Percentiles rank a stretch among this genome's conserved stretches.
phyloP scores from a whole-genome alignment of 2,329 filamentous ascomycete species.

The Colletotrichum sp. region DNA sequence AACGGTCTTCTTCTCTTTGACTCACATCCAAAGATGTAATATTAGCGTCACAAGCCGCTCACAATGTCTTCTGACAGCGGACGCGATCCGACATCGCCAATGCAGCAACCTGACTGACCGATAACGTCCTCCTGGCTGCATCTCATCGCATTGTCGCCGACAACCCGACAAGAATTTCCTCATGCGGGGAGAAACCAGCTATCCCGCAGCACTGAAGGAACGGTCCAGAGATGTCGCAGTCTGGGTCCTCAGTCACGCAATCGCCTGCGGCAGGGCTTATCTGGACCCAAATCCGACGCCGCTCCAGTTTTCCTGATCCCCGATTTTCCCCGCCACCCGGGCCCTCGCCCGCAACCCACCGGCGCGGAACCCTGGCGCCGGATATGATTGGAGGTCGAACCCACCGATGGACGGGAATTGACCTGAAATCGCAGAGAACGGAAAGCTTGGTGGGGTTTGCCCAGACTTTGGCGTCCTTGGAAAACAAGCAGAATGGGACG shows the following conservation, averaged over 20 bases:
- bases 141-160: neutral
- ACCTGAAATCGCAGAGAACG: neutral
- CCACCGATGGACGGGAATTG: neutral
- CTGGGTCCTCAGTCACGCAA: slow-evolving; percentile 17
- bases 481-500: neutral
- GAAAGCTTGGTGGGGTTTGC: slow-evolving; percentile 6
- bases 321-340: neutral
- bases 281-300: neutral
- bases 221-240: slow-evolving; percentile 7
- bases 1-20: neutral
- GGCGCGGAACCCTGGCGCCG: neutral
- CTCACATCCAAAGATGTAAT: neutral
- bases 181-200: neutral
- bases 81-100: neutral
- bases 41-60: neutral
- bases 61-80: neutral
- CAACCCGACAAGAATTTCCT: slow-evolving; percentile 8
- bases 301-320: neutral
- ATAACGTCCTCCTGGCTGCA: neutral
- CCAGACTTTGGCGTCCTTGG: slow-evolving; percentile 14
- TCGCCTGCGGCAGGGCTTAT: slow-evolving; percentile 7
- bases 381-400: neutral
- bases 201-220: neutral
- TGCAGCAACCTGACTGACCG: neutral
- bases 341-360: neutral